These are phyloP conservation scores for Xylaria cubensis DNA, from an alignment of 495 filamentous ascomycete genomes.

Conservation along the genomic window DNA sequence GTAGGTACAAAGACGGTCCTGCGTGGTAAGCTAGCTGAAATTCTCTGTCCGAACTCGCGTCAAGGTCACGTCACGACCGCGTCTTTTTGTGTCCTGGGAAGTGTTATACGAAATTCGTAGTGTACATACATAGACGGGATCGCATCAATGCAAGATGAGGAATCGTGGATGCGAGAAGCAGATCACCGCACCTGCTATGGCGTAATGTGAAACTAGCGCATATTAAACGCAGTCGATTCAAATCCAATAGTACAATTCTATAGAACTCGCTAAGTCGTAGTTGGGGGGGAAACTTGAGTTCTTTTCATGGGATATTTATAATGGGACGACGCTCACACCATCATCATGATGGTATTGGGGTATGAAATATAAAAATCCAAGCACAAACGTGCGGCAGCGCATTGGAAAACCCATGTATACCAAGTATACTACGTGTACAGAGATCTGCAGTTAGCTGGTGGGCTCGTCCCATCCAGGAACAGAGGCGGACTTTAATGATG, in stretches of 20 bases:
- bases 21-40: background rate
- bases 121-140: constrained; percentile 13
- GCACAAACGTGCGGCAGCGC: background rate
- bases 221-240: constrained; percentile 3
- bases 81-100: too few relatives aligned
- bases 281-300: background rate
- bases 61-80: background rate
- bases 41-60: background rate
- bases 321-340: constrained; percentile 17
- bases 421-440: constrained; percentile 5
- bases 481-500: constrained; percentile 19
- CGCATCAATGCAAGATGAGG: constrained; percentile 26
- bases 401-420: background rate
- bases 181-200: constrained; percentile 10
- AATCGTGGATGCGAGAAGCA: constrained; percentile 20
- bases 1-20: background rate
- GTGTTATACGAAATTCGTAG: background rate
- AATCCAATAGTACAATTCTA: background rate
- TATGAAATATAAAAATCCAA: background rate
- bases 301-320: background rate
- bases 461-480: constrained; percentile 16
- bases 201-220: constrained; percentile 9
- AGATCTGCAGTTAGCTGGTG: constrained; percentile 5
- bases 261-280: background rate
- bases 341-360: constrained; percentile 1